Evolutionary conservation across 352 stramenopile genomes (phyloP), one percentile per base, ranked within the genome.

Genomic region (Phytophthora foliorum): DNA sequence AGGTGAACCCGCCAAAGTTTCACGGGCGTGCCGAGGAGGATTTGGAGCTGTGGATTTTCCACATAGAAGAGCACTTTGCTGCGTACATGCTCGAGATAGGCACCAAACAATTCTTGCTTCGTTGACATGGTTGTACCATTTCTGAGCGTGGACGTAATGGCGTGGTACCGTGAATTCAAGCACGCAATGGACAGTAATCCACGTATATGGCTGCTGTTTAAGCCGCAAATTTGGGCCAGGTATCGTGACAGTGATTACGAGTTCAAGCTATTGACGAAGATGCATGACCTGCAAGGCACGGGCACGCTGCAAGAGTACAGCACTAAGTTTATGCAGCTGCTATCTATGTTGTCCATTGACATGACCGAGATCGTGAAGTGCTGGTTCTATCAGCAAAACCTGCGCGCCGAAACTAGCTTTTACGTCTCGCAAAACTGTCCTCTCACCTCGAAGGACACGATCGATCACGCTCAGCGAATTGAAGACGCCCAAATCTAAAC

Each of bases 241-340:
- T 69, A 53, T 32, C 34, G 46, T 0, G 62, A 70, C 22, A 69
- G 44, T 45, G 52, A 69, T 24, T 64, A 63, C 11, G 49, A 66
- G 19, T 66, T 27, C 24, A 60, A 60, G 39, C 17, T 48, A 19
- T 24, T 51, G 25, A 53, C 46, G 14, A 53, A 53, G 16, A 53
- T 53, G 46, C 25, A 53, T 16, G 46, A 53, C 7, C 14, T 53
- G 5, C 46, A 38, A 21, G 25, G 11, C 13, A 53, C 46, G 10
- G 27, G 19, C 4, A 39, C 55, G 5, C 48, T 25, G n/a, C 39
- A 46, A 19, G 6, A 46, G 6, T 42, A 46, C 39, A 46, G 17
- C 39, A 46, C n/a, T 1, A 46, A 46, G n/a, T 46, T 46, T 5
- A 46, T 46, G 39, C 46, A 53, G 46, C 46, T 36, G 10, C 24